phyloP scores from a whole-genome alignment of 2,329 filamentous ascomycete species.

The Fusarium anguioides region DNA sequence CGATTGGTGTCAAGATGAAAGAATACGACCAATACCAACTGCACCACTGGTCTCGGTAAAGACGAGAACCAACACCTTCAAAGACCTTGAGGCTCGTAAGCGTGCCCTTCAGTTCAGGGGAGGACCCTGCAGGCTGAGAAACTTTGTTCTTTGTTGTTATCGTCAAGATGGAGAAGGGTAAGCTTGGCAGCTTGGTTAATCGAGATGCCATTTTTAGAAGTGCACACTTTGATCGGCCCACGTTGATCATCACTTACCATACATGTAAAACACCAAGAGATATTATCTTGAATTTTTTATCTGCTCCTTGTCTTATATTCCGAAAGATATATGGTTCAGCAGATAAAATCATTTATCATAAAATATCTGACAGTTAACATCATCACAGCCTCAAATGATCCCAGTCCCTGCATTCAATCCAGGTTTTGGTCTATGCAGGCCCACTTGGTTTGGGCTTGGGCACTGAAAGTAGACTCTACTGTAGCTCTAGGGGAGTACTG shows the following conservation, averaged over 20 bases:
- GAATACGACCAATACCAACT: constrained; percentile 3
- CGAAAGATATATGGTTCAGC: not conserved
- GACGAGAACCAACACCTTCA: constrained; percentile 7
- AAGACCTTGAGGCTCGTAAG: constrained; percentile 37
- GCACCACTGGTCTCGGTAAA: constrained; percentile 13
- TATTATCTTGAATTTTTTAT: not conserved
- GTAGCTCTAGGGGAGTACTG: too few relatives aligned
- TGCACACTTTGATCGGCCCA: not conserved
- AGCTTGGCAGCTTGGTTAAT: constrained; percentile 6
- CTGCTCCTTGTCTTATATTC: not conserved
- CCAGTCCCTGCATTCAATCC: constrained; percentile 41
- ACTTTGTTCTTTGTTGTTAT: constrained; percentile 21
- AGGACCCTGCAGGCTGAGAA: constrained; percentile 32
- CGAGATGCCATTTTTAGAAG: constrained; percentile 13
- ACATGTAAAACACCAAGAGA: not conserved
- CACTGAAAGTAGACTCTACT: too few relatives aligned
- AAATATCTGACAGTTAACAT: constrained; percentile 14
- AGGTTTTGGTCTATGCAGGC: constrained; percentile 37
- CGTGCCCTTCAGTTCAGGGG: constrained; percentile 30
- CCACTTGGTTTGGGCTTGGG: constrained; percentile 43
- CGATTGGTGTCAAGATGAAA: constrained; percentile 10
- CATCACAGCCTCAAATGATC: constrained; percentile 14
- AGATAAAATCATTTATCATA: constrained; percentile 2
- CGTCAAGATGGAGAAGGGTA: constrained; percentile 18
- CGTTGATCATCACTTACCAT: constrained; percentile 3